These are phyloP conservation scores for Macrotyloma uniflorum DNA, from an alignment of 306 rosid species.

Conservation along the genomic window DNA sequence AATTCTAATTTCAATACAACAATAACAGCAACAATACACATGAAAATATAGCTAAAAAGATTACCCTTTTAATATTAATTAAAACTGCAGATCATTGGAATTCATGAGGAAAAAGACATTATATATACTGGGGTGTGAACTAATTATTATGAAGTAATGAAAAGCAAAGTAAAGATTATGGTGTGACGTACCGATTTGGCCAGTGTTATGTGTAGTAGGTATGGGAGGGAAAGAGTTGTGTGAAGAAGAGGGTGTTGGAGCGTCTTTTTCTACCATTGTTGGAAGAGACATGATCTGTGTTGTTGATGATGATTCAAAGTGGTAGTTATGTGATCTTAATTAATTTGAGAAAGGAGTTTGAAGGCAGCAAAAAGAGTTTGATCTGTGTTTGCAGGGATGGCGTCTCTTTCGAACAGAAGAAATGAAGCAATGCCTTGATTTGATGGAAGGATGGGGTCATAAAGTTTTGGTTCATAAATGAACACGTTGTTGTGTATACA, in stretches of 20 bases:
- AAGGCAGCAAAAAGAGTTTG: background rate
- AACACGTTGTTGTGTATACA: constrained; percentile 60
- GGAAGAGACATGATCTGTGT: constrained; percentile 29
- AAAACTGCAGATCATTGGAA: too few relatives aligned
- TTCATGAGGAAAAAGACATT: too few relatives aligned
- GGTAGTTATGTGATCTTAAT: background rate
- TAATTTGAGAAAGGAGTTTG: background rate
- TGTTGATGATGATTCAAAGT: background rate
- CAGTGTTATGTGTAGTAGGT: constrained; percentile 34
- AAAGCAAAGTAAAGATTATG: too few relatives aligned
- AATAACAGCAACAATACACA: too few relatives aligned
- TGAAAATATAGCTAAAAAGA: too few relatives aligned
- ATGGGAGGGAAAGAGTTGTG: constrained; percentile 19
- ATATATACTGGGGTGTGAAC: too few relatives aligned
- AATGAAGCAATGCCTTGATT: background rate
- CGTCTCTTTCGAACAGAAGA: background rate
- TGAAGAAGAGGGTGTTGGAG: too few relatives aligned
- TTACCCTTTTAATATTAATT: too few relatives aligned
- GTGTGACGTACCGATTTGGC: constrained; percentile 45
- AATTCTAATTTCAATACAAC: too few relatives aligned
- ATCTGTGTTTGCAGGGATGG: background rate
- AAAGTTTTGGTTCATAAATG: constrained; percentile 57
- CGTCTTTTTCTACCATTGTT: too few relatives aligned
- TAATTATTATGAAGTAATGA: too few relatives aligned
- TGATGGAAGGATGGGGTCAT: constrained; percentile 12